phyloP scores from a whole-genome alignment of 768 basidiomycete genomes.

The Naganishia kalamii region DNA sequence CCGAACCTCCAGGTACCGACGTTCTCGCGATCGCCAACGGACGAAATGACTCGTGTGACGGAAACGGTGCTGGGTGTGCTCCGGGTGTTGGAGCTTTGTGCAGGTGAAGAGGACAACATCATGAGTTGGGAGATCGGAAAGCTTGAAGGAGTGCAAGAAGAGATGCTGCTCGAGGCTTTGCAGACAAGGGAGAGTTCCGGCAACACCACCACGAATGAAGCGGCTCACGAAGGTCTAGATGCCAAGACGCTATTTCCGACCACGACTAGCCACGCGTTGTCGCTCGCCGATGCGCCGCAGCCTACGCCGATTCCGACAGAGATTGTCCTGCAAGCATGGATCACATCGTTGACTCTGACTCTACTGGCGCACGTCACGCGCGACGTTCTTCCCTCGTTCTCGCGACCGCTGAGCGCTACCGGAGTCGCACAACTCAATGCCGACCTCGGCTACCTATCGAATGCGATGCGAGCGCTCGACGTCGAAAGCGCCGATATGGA shows the following conservation, averaged over 20 bases:
- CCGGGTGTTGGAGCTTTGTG: slow-evolving; percentile 87
- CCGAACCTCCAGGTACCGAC: slow-evolving; percentile 64
- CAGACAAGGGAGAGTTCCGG: not conserved
- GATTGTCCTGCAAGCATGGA: slow-evolving; percentile 80
- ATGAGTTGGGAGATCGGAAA: slow-evolving; percentile 50
- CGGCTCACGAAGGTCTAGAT: not conserved
- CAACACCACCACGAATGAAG: not conserved
- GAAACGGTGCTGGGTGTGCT: slow-evolving; percentile 94
- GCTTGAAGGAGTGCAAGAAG: slow-evolving; percentile 8
- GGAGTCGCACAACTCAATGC: slow-evolving; percentile 78
- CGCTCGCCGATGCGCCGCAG: slow-evolving; percentile 1
- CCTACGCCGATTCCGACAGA: slow-evolving; percentile 58
- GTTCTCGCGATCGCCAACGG: slow-evolving; percentile 87
- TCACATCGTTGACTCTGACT: slow-evolving; percentile 77
- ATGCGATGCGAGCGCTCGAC: slow-evolving; percentile 82
- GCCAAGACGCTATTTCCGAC: slow-evolving; percentile 7
- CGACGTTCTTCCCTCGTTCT: slow-evolving; percentile 65
- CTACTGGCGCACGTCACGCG: slow-evolving; percentile 67
- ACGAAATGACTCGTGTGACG: slow-evolving; percentile 76
- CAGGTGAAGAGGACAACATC: slow-evolving; percentile 59
- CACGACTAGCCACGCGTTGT: not conserved
- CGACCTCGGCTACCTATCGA: slow-evolving; percentile 82
- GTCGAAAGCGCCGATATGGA: slow-evolving; percentile 76
- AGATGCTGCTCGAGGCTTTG: slow-evolving; percentile 7
- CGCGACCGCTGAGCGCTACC: slow-evolving; percentile 53